Evolutionary conservation across 2,329 filamentous ascomycete genomes (phyloP).

Genomic region (Claviceps africana): DNA sequence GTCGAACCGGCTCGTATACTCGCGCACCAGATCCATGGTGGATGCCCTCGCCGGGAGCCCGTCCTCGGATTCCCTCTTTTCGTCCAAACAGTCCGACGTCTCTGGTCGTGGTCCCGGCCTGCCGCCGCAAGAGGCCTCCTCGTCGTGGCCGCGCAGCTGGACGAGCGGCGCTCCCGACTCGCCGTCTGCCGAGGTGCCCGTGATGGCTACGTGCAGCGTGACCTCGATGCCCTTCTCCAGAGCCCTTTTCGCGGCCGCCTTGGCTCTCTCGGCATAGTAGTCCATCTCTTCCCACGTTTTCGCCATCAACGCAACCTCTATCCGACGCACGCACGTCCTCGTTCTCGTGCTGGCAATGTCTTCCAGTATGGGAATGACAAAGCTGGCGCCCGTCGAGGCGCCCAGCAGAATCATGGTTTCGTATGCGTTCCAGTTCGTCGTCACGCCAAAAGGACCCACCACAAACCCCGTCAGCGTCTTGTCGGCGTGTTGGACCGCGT

Average conservation of each 20-base stretch:
- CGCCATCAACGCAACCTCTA: constrained; percentile 40
- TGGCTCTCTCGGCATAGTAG: constrained; percentile 38
- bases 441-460: constrained; percentile 40
- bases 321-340: constrained; percentile 34
- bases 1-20: constrained; percentile 34
- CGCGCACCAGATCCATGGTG: constrained; percentile 22
- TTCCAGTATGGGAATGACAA: constrained; percentile 45
- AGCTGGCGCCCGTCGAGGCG: constrained; percentile 49
- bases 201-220: constrained; percentile 40
- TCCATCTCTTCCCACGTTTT: constrained; percentile 37
- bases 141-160: background rate
- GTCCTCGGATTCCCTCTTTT: background rate
- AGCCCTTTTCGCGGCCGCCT: constrained; percentile 27
- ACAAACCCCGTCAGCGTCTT: constrained; percentile 28
- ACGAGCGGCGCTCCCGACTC: constrained; percentile 5
- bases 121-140: background rate
- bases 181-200: constrained; percentile 15
- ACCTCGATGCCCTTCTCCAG: constrained; percentile 33
- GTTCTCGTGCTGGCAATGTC: constrained; percentile 29
- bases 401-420: constrained; percentile 47
- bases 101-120: background rate
- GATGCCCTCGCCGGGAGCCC: too few species aligned
- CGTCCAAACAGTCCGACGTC: background rate
- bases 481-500: constrained; percentile 25
- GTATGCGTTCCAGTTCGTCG: constrained; percentile 42